Percentiles rank a stretch among this genome's conserved stretches.
Conservation (phyloP, 148 eudicot species). For the Beta vulgaris region DNA sequence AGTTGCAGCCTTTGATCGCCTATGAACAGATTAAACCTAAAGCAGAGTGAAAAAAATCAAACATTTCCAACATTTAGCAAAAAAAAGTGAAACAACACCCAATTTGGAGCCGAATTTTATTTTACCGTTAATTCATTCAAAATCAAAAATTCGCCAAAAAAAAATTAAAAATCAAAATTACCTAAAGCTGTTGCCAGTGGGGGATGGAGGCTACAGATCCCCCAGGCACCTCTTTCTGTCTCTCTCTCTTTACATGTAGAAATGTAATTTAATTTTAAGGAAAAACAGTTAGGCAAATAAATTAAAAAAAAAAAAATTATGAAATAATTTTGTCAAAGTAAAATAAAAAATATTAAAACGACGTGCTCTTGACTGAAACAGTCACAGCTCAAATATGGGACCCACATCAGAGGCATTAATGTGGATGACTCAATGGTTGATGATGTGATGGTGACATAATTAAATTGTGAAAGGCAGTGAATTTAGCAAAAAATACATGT, state of each 20-base stretch:
- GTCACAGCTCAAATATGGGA: background rate
- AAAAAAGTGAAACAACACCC: background rate
- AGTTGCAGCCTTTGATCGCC: slow-evolving; percentile 25
- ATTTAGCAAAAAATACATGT: slow-evolving; percentile 3
- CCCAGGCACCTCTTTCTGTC: slow-evolving; percentile 26
- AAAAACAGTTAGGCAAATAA: slow-evolving; percentile 9
- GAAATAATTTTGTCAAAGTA: background rate
- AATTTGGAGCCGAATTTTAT: background rate
- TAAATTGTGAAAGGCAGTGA: background rate
- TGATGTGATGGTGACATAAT: background rate
- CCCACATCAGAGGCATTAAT: background rate
- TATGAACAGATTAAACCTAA: slow-evolving; percentile 26
- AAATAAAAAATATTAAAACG: background rate
- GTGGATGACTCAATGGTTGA: background rate
- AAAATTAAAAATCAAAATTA: background rate
- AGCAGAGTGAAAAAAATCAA: slow-evolving; percentile 10
- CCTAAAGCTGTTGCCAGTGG: slow-evolving; percentile 29
- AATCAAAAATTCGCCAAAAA: background rate
- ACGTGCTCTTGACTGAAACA: background rate
- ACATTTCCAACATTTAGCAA: background rate
- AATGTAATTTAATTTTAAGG: background rate
- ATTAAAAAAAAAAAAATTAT: background rate
- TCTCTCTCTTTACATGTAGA: slow-evolving; percentile 3
- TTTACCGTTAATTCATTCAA: background rate
- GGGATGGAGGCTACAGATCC: slow-evolving; percentile 33